Evolutionary conservation across 73 alveolate species (phyloP).

Genomic region (Stentor roeselii): DNA sequence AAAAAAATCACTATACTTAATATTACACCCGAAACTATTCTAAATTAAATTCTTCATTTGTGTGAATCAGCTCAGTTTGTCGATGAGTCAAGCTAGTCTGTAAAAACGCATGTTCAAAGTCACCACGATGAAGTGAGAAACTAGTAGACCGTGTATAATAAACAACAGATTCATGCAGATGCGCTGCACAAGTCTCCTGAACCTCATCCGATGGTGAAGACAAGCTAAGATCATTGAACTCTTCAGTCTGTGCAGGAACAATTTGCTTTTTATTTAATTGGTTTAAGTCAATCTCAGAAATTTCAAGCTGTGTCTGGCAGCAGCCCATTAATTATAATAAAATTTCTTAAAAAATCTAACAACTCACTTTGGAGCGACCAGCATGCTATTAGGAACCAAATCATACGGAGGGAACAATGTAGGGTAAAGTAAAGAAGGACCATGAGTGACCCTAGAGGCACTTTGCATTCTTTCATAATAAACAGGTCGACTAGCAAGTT

Average conservation of each 20-base stretch:
- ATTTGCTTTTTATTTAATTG: no score
- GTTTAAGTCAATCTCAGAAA: not conserved
- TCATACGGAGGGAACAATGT: constrained; percentile 16
- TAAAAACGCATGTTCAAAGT: not conserved
- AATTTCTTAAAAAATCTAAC: no score
- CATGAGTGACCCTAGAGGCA: not conserved
- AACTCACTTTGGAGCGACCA: not conserved
- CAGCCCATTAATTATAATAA: not conserved
- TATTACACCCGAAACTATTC: no score
- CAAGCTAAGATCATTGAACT: not conserved
- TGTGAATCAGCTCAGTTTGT: no score
- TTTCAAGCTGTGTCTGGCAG: not conserved
- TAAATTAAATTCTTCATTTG: no score
- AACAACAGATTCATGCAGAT: not conserved
- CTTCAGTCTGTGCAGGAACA: not conserved
- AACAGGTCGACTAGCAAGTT: not conserved
- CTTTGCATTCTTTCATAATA: constrained; percentile 9
- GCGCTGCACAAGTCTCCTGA: not conserved
- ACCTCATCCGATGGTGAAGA: not conserved
- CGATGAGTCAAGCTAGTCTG: no score
- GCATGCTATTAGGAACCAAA: constrained; percentile 11
- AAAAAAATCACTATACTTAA: no score
- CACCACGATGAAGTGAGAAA: not conserved
- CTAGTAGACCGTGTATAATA: not conserved
- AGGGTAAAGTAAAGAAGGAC: constrained; percentile 8